Evolutionary conservation across 176 grass and related monocot species (phyloP), one percentile per base, ranked within the genome.

Genomic region (Raddia guianensis): DNA sequence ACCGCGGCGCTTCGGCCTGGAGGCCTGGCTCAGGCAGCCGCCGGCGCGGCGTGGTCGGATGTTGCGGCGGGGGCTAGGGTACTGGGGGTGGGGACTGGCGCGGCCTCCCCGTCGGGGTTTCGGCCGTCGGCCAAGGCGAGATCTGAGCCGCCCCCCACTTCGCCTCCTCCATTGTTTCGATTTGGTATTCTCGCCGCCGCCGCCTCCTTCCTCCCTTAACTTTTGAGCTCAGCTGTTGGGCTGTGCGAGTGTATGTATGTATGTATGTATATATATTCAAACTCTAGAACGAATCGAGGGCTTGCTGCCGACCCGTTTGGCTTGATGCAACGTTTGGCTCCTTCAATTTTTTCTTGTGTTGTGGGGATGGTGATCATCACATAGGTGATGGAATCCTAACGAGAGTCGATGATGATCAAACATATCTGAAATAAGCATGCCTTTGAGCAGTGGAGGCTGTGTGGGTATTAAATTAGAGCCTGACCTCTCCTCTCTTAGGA

Each of bases 361-460:
- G 27, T 27, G 27, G 27, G 27, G 27, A 27, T 27, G 27, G 27
- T 27, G 27, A 27, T 27, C 27, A 27, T 27, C 27, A 27, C 27
- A 27, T 27, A 27, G 27, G 27, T 27, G 27, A 27, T 27, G 27
- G 27, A 45, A 48, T 19, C 18, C 6, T 32, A 9, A 64, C 0
- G 33, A 51, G 45, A 46, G 82, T 52, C 27, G 8, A 84, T 77
- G 82, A 77, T 70, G 44, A 66, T 82, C 6, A 56, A 13, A 47
- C 3, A 20, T 58, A 15, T 21, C 82, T 76, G 71, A 68, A 44
- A 21, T 51, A 9, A 56, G 42, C 4, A 55, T 58, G 15, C 52
- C 71, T 84, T 76, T 68, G 70, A 74, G 70, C 37, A 66, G 63
- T 82, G n/a, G 6, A 74, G 72, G 81, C 21, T 58, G 51, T 44